Percentiles rank a stretch among this genome's conserved stretches.
These are phyloP conservation scores for Botrytis galanthina DNA, from an alignment of 2,329 filamentous ascomycete genomes.

Conservation along the genomic window DNA sequence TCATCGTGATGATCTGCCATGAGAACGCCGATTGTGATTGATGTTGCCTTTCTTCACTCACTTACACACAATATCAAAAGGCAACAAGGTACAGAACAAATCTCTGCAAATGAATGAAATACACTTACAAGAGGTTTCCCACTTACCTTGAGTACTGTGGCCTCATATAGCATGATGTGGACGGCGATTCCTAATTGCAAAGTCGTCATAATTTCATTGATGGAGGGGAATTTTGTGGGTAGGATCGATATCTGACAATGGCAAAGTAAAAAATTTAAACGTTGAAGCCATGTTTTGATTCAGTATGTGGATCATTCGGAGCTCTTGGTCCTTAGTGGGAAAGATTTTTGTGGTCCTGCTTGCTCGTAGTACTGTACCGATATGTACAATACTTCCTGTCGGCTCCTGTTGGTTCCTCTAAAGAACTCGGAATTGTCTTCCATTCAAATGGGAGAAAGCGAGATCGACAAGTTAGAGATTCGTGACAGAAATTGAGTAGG, in stretches of 20 bases:
- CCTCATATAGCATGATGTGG: neutral
- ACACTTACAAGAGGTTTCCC: neutral
- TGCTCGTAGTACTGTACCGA: neutral
- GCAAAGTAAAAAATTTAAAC: neutral
- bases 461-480: neutral
- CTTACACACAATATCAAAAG: neutral
- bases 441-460: neutral
- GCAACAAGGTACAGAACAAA: neutral
- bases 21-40: neutral
- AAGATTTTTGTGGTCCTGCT: neutral
- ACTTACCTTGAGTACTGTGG: neutral
- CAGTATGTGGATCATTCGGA: constrained; percentile 1
- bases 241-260: neutral
- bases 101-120: neutral
- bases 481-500: neutral
- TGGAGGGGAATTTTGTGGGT: neutral
- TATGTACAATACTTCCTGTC: neutral
- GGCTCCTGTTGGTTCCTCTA: neutral
- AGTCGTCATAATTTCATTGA: constrained; percentile 2
- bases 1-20: constrained; percentile 10
- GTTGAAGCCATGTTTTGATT: constrained; percentile 2
- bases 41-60: neutral
- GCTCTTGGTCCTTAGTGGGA: constrained; percentile 6
- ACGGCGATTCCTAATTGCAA: neutral
- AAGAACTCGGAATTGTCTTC: neutral